Base-by-base conservation (phyloP, 495 filamentous ascomycete species). In the Aspergillus affinis region DNA sequence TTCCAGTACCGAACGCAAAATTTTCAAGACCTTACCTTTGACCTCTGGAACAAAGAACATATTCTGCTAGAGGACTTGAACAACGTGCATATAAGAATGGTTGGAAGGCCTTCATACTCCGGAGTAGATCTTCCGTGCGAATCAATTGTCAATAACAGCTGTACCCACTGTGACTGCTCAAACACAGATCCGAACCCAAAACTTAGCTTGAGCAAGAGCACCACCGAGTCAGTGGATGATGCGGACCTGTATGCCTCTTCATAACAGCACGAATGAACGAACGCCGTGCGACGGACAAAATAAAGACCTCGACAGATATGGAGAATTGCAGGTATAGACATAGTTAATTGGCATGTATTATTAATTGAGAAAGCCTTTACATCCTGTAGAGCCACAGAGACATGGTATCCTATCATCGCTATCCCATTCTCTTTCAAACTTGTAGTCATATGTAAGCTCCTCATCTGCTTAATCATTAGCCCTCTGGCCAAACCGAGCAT, bases 381-480 rank as follows among this genome's bases (percentile, higher is more conserved):
- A 98, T 19, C 90, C 91, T 10, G 90, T 86, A 44, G 93, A 96
- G 50, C 94, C 94, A 75, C 94, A 98, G 44, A 98, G 85, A 76
- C 94, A 98, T 21, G 94, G 94, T 64, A 98, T 96, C 58, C 94
- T 91, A 74, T 98, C 95, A 62, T 91, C 86, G 65, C 90, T 93
- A 61, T 90, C 91, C 71, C 95, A 90, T 72, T 98, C 94, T 63
- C 95, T 88, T 80, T 98, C 94, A 73, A 98, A 98, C 76, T 98
- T 98, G 83, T 98, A 98, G 80, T 98, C 94, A 80, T 98, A 98
- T 4, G 94, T 98, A 61, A 98, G 85, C 75, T 98, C 94, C 77
- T 98, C 94, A 69, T 97, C 94, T 98, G 70, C 68, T 62, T 48
- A 60, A 60, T 27, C 53, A 78, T 88, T 73, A 88, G 82, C 65